Base-by-base conservation (phyloP, 148 eudicot species). In the Dianthus caryophyllus region DNA sequence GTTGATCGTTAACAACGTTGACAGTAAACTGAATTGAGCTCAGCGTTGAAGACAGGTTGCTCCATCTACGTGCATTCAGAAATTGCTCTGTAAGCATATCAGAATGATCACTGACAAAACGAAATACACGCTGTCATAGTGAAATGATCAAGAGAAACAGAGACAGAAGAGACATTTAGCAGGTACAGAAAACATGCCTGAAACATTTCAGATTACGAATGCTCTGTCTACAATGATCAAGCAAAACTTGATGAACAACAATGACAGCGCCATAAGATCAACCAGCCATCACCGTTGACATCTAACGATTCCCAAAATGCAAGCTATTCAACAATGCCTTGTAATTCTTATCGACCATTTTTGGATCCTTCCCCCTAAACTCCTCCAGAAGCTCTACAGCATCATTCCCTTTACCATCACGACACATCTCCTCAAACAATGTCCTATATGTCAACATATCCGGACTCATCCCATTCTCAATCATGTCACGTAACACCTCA, bases 31-130 rank as follows among this genome's bases (percentile, higher is more conserved):
- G 90, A 81, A 29, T 90, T 90, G 36, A 93, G 85, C 79, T 93
- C 97, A 6, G 98, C 88, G 59, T 93, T 92, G 22, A 90, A 93
- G 39, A 90, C 73, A 39, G 18, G 97, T 90, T 56, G 98, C 98
- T 47, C 97, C 98, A 61, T 96, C 96, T 94, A 76, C 25, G 16
- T 70, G 48, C 24, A 68, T 73, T 31, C 12, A 11, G 41, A 9
- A n/a, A 18, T 66, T 44, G 26, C 62, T 43, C 29, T 53, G 30
- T 55, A 33, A 8, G 22, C n/a, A 14, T 54, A 67, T 7, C 11
- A 41, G 17, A 24, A 51, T 39, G 22, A 71, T 54, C 20, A 47
- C 17, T 22, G 31, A 24, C 55, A 56, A 15, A 56, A 12, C 26
- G 14, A 1, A 33, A 21, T 20, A 20, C 22, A 52, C 24, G 1